Base-by-base conservation (phyloP, 2,329 filamentous ascomycete genomes). In the Chaetomiaceae sp. region DNA sequence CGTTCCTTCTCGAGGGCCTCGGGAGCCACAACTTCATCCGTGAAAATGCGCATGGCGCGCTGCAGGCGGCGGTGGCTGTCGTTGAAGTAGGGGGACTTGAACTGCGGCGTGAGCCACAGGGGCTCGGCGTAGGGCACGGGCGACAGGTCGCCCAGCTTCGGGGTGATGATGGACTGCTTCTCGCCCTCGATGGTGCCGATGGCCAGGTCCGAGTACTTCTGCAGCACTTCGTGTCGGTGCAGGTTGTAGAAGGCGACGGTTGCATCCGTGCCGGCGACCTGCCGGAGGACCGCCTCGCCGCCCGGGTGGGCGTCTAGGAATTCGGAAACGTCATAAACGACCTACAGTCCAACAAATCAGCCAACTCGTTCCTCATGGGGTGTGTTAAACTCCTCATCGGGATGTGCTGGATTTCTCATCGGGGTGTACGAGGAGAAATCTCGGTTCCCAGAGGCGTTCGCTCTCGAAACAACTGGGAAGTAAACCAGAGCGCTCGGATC, bases 201-300 rank as follows among this genome's bases (percentile, higher is more conserved):
- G 70, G 82, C 86, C 17, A 95, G 79, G 63, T 81, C 77, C 43
- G 78, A 73, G 76, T 95, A 95, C 69, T 91, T 91, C 56, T 84
- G 75, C 11, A 95, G 79, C n/a, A 95, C 88, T 71, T 95, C 90
- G 63, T 95, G 89, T 23, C 90, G 79, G 73, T 96, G 91, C 49
- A 96, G 83, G 75, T 95, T 95, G 81, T 95, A 95, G 72, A 95
- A 95, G 53, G 86, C 87, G 33, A 79, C 74, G 2, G 90, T 95
- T 47, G 89, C 89, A 66, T 95, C 90, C 61, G 83, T 80, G 58
- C 90, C 90, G 27, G 88, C 90, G 44, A 92, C 82, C 71, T 95
- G 89, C 50, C 81, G 79, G 34, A 95, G 81, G 22, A 95, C 89
- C 39, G 87, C 84, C 64, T 85, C 83, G 64, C 89, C 90, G 62